Evolutionary conservation across 164 flowering plant genomes (phyloP).

Genomic region (Vitis labrusca): DNA sequence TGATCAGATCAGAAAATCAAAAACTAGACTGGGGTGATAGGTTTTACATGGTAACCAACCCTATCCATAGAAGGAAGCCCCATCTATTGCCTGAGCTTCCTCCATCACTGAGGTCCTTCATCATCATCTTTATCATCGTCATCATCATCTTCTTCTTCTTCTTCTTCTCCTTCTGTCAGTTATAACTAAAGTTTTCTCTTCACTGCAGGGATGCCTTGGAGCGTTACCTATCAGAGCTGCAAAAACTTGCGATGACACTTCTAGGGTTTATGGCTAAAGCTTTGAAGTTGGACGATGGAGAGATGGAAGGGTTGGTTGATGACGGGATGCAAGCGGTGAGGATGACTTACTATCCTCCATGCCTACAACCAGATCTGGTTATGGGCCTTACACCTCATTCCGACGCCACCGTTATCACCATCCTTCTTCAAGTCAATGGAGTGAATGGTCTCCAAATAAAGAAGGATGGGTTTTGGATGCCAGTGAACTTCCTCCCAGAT

Average conservation of each 20-base stretch:
- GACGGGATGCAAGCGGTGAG: constrained; percentile 40
- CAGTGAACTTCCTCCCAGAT: constrained; percentile 25
- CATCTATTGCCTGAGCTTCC: constrained; percentile 35
- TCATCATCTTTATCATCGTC: too few relatives aligned
- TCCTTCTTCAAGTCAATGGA: constrained; percentile 38
- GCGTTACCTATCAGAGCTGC: constrained; percentile 21
- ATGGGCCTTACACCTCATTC: constrained; percentile 42
- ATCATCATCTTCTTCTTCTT: background rate
- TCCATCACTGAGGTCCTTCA: constrained; percentile 22
- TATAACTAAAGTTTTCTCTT: background rate
- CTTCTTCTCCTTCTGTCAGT: too few relatives aligned
- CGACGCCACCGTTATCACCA: constrained; percentile 33
- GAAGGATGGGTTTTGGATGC: constrained; percentile 43
- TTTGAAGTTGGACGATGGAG: constrained; percentile 16
- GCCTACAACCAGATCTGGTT: constrained; percentile 38
- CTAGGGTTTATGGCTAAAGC: constrained; percentile 19
- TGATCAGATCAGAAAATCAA: constrained; percentile 15
- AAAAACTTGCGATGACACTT: constrained; percentile 21
- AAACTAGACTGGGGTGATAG: constrained; percentile 22
- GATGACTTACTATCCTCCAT: constrained; percentile 48
- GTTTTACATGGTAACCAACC: constrained; percentile 19
- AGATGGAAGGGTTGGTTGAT: constrained; percentile 29
- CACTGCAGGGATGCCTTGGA: constrained; percentile 23
- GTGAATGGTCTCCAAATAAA: constrained; percentile 41
- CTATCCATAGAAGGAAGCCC: constrained; percentile 20